Conservation (phyloP, 2,329 filamentous ascomycete species). For the Monosporascus sp. region DNA sequence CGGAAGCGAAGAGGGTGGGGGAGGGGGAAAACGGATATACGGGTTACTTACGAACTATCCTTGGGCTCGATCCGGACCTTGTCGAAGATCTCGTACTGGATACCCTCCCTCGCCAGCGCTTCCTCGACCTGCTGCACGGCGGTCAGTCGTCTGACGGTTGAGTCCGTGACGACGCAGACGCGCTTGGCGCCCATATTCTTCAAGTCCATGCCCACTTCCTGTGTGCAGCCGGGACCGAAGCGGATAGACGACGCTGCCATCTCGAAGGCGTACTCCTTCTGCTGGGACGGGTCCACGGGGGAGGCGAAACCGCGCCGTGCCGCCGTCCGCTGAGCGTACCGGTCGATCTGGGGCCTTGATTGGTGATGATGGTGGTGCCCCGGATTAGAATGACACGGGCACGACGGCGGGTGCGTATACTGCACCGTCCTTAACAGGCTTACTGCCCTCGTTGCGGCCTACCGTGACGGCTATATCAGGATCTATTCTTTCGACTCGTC, state of each 20-base stretch:
- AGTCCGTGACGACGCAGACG: conserved; percentile 89
- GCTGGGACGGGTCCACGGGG: conserved; percentile 62
- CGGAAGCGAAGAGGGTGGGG: background rate
- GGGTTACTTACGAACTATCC: conserved; percentile 68
- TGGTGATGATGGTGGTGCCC: conserved; percentile 70
- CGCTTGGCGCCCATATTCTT: conserved; percentile 82
- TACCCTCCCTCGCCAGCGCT: conserved; percentile 69
- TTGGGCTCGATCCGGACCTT: conserved; percentile 85
- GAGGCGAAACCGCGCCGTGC: conserved; percentile 60
- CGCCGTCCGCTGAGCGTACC: conserved; percentile 37
- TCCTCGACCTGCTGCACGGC: conserved; percentile 88
- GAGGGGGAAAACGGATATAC: background rate
- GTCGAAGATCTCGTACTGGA: conserved; percentile 77
- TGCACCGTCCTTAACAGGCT: conserved; percentile 84
- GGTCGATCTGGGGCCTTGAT: conserved; percentile 45
- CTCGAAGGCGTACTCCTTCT: conserved; percentile 97
- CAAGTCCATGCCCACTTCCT: conserved; percentile 97
- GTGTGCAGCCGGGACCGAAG: conserved; percentile 88
- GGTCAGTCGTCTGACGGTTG: conserved; percentile 72
- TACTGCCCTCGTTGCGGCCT: conserved; percentile 60
- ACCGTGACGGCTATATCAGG: background rate
- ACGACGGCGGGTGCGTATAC: conserved; percentile 79
- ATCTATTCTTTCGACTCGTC: background rate
- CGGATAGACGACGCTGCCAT: conserved; percentile 95
- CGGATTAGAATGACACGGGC: conserved; percentile 90